phyloP scores from a whole-genome alignment of 2,329 filamentous ascomycete genomes.

The Sporothrix protearum region DNA sequence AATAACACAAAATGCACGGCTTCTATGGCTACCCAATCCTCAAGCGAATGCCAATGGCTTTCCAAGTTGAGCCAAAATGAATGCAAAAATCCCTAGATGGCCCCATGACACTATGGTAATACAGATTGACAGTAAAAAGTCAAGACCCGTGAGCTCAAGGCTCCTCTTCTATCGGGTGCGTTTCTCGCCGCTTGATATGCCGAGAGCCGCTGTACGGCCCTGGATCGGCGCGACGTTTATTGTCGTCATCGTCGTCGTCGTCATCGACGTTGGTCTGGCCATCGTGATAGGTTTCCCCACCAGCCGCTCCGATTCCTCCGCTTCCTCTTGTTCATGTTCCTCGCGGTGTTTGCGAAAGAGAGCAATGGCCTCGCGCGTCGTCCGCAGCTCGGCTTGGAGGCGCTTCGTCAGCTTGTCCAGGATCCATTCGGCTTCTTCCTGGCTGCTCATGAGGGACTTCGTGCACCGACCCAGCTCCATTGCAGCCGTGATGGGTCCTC shows the following conservation, averaged over 20 bases:
- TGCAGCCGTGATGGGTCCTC: conserved; percentile 26
- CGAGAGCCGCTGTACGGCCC: conserved; percentile 13
- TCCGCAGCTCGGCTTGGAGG: conserved; percentile 50
- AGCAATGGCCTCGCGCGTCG: conserved; percentile 2
- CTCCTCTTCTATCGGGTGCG: conserved; percentile 23
- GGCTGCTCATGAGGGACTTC: conserved; percentile 67
- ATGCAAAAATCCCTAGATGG: not conserved
- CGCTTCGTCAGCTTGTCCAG: conserved; percentile 59
- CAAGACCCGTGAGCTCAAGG: not conserved
- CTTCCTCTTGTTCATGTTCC: not conserved
- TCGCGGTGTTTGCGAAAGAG: not conserved
- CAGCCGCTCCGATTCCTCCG: not conserved
- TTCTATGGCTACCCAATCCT: not conserved
- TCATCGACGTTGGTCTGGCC: not conserved
- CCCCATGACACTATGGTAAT: not conserved
- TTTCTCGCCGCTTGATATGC: conserved; percentile 10
- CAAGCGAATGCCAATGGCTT: not conserved
- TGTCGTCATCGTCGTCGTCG: not conserved
- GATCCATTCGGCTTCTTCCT: conserved; percentile 70
- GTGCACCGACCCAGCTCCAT: conserved; percentile 72
- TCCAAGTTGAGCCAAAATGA: not conserved
- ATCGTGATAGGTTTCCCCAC: not conserved
- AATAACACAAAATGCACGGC: not conserved
- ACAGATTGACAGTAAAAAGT: not conserved
- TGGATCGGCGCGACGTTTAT: not conserved